These are phyloP conservation scores for Metarhizium album DNA, from an alignment of 2,329 filamentous ascomycete genomes.

Conservation along the genomic window DNA sequence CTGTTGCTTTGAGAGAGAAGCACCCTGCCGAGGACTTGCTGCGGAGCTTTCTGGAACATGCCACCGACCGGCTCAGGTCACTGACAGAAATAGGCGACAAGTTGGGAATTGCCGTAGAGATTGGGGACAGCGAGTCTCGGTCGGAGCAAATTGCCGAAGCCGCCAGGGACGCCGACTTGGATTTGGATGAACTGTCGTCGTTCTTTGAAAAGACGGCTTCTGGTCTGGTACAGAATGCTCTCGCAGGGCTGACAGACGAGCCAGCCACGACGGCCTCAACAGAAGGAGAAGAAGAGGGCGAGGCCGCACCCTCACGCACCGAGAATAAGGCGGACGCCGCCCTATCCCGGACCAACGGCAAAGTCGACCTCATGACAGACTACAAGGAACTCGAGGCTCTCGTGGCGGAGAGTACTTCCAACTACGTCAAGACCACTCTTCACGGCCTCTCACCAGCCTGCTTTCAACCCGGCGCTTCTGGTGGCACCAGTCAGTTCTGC, in stretches of 20 bases:
- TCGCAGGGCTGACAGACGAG: conserved; percentile 26
- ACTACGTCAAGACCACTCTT: conserved; percentile 33
- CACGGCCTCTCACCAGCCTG: conserved; percentile 31
- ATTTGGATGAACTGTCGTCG: conserved; percentile 30
- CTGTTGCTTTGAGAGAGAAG: conserved; percentile 22
- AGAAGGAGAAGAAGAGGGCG: conserved; percentile 15
- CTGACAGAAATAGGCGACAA: conserved; percentile 23
- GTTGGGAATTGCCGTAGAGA: conserved; percentile 25
- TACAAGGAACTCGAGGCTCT: conserved; percentile 33
- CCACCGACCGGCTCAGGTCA: conserved; percentile 22
- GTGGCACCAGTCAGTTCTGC: conserved; percentile 25
- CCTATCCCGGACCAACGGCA: conserved; percentile 18
- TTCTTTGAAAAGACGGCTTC: conserved; percentile 32
- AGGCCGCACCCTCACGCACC: conserved; percentile 15
- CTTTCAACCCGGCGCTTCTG: conserved; percentile 31
- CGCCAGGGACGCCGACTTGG: conserved; percentile 20
- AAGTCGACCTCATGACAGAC: conserved; percentile 25
- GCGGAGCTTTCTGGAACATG: conserved; percentile 21
- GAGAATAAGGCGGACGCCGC: conserved; percentile 14
- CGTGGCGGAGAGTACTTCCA: conserved; percentile 32
- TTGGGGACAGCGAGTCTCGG: conserved; percentile 17
- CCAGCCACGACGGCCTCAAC: conserved; percentile 6
- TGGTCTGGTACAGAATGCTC: conserved; percentile 28
- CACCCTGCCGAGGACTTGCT: conserved; percentile 30
- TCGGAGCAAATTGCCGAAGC: conserved; percentile 16